A percentile compares a stretch with the other conserved stretches of the same genome.
Conservation (phyloP, 2,329 filamentous ascomycete species). For the Ceratocystis alfenasii region DNA sequence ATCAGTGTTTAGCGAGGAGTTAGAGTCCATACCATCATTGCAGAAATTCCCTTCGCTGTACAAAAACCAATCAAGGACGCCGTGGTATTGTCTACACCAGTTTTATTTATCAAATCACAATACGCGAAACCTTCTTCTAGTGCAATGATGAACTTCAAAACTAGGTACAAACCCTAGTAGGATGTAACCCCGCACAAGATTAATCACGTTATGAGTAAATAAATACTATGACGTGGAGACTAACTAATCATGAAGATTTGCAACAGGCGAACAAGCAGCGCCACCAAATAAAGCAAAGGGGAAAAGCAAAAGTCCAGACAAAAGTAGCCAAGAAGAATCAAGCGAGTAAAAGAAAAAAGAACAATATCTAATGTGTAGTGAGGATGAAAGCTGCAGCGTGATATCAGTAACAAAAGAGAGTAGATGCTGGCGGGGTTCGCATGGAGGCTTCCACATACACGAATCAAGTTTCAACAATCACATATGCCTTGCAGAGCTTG, state of each 20-base stretch:
- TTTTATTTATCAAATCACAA: neutral
- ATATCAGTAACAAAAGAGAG: neutral
- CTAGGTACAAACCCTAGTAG: neutral
- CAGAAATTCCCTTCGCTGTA: neutral
- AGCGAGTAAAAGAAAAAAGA: neutral
- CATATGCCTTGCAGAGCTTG: neutral
- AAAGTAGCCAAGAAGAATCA: neutral
- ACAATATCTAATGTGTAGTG: constrained; percentile 9
- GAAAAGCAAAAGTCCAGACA: constrained; percentile 9
- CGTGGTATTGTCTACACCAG: neutral
- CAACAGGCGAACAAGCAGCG: too few species aligned
- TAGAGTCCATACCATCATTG: neutral
- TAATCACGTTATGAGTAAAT: neutral
- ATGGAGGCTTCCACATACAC: neutral
- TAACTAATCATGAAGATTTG: neutral
- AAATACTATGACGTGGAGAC: neutral
- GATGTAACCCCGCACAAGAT: neutral
- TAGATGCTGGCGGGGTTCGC: neutral
- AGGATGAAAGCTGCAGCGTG: neutral
- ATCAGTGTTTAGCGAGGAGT: neutral
- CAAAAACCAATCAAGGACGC: too few species aligned
- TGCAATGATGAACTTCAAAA: neutral
- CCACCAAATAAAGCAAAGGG: neutral
- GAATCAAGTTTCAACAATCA: neutral
- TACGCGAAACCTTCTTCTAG: neutral